These are phyloP conservation scores for Kluyveromyces wickerhamii DNA, from an alignment of 805 yeast genomes.

Conservation along the genomic window DNA sequence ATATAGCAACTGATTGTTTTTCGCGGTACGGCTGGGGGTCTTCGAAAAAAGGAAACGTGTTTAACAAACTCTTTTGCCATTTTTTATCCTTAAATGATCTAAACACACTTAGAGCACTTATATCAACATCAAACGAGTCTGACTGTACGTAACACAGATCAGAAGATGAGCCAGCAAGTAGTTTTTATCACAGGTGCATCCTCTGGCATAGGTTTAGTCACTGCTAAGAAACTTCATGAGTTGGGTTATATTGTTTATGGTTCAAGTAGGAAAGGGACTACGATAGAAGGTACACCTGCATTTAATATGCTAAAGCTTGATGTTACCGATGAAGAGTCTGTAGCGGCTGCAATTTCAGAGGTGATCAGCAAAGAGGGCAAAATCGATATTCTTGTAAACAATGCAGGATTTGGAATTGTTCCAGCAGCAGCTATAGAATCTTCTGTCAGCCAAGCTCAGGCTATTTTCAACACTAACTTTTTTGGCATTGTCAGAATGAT, in stretches of 20 bases:
- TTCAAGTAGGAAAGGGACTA: neutral
- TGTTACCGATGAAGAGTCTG: neutral
- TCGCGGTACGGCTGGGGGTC: too few species aligned
- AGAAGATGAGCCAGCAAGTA: neutral
- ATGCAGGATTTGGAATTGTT: neutral
- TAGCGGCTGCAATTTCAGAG: neutral
- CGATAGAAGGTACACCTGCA: neutral
- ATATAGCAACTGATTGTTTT: too few species aligned
- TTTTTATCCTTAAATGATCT: too few species aligned
- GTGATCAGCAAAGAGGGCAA: neutral
- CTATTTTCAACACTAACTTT: neutral
- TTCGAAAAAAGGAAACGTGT: too few species aligned
- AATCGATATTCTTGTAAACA: slow-evolving; percentile 1
- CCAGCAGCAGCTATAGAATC: neutral
- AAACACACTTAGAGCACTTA: too few species aligned
- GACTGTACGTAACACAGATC: too few species aligned
- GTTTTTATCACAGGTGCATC: slow-evolving; percentile 1
- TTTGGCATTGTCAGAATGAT: neutral
- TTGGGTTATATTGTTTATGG: neutral
- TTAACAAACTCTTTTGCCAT: too few species aligned
- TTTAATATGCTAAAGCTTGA: neutral
- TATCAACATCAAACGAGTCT: too few species aligned
- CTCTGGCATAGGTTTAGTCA: neutral
- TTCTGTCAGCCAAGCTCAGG: neutral
- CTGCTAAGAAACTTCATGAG: neutral